Evolutionary conservation across 352 stramenopile genomes (phyloP).

Genomic region (Phytophthora vignae): DNA sequence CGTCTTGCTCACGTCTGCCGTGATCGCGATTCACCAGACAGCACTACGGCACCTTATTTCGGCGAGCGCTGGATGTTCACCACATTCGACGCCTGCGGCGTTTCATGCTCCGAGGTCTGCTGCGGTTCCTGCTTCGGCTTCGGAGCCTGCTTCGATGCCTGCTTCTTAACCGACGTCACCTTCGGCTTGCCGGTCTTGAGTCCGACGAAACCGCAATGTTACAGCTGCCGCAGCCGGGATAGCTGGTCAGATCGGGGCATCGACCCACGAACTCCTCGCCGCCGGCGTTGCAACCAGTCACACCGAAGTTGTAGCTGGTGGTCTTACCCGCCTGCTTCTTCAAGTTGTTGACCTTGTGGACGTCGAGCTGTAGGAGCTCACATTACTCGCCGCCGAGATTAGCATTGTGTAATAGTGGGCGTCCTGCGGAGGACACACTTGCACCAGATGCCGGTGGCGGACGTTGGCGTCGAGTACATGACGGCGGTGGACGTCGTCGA

Average conservation of each 20-base stretch:
- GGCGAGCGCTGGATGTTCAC: too few species aligned
- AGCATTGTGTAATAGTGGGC: too few species aligned
- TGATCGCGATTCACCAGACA: too few species aligned
- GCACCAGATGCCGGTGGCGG: too few species aligned
- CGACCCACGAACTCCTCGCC: constrained; percentile 34
- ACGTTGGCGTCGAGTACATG: too few species aligned
- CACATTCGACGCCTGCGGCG: too few species aligned
- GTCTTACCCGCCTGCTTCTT: constrained; percentile 36
- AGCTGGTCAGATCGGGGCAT: constrained; percentile 41
- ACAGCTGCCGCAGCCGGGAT: constrained; percentile 24
- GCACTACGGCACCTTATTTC: too few species aligned
- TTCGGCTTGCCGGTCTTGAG: constrained; percentile 40
- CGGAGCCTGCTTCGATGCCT: constrained; percentile 13
- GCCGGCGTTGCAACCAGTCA: constrained; percentile 46
- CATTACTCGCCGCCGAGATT: constrained; percentile 31
- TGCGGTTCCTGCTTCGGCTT: too few species aligned
- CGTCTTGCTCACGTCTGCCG: too few species aligned
- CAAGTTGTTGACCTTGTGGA: constrained; percentile 40
- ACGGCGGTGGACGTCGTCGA: too few species aligned
- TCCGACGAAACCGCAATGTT: constrained; percentile 40
- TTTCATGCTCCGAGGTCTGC: too few species aligned
- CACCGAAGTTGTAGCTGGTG: constrained; percentile 52
- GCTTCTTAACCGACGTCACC: constrained; percentile 39
- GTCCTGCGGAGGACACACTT: too few species aligned
- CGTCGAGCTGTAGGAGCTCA: constrained; percentile 46